A percentile compares a stretch with the other conserved stretches of the same genome.
These are phyloP conservation scores for Colletotrichum navitas DNA, from an alignment of 2,329 filamentous ascomycete genomes.

Conservation along the genomic window DNA sequence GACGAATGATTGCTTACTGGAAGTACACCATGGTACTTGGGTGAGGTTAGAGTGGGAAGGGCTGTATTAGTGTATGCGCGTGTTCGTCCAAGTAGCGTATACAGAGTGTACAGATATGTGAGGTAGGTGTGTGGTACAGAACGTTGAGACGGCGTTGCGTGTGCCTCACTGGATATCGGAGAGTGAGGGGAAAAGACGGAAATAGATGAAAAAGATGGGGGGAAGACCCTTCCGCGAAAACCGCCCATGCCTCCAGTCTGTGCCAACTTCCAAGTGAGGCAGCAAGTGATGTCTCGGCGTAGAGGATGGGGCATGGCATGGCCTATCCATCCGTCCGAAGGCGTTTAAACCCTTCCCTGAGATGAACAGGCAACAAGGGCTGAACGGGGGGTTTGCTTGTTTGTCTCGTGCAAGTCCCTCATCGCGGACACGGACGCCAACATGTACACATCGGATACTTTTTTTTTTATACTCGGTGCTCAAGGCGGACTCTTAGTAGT, in stretches of 20 bases:
- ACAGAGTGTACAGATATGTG: too few relatives aligned
- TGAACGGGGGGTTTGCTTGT: not conserved
- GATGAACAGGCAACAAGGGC: conserved; percentile 11
- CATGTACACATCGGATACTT: not conserved
- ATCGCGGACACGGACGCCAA: not conserved
- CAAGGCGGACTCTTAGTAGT: not conserved
- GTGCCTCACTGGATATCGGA: not conserved
- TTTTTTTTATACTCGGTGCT: not conserved
- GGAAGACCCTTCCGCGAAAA: conserved; percentile 31
- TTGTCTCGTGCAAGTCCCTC: not conserved
- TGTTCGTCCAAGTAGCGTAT: too few relatives aligned
- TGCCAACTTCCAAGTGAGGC: not conserved
- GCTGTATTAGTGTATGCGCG: too few relatives aligned
- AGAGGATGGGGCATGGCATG: not conserved
- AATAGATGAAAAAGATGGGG: not conserved
- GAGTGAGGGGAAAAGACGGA: too few relatives aligned
- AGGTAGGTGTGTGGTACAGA: not conserved
- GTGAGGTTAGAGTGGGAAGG: too few relatives aligned
- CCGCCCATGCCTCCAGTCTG: conserved; percentile 28
- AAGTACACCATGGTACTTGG: too few relatives aligned
- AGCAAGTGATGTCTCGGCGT: conserved; percentile 23
- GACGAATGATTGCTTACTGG: not conserved
- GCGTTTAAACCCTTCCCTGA: conserved; percentile 3
- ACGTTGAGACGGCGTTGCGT: conserved; percentile 4
- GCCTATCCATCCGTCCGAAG: conserved; percentile 1